phyloP scores from a whole-genome alignment of 139 green algal genomes.

The Zygnema cylindricum region DNA sequence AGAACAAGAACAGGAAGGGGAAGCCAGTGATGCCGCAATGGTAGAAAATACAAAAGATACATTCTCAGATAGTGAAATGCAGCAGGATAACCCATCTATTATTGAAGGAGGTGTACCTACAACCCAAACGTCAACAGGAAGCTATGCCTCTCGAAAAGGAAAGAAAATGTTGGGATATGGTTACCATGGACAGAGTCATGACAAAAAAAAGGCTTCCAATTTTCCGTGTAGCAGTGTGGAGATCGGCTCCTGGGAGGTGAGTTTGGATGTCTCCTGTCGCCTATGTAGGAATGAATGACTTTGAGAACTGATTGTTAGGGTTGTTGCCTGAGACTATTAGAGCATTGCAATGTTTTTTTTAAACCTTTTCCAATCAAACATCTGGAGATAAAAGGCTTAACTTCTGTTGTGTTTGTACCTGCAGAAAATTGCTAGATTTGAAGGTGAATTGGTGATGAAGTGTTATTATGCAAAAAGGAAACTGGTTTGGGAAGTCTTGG shows the following conservation, averaged over 20 bases:
- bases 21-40: background rate
- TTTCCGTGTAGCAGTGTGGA: constrained; percentile 55
- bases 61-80: background rate
- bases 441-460: constrained; percentile 66
- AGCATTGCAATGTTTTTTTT: no score
- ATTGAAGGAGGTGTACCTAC: background rate
- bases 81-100: background rate
- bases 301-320: no score
- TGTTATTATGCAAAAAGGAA: constrained; percentile 67
- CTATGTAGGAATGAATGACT: background rate
- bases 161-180: background rate
- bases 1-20: constrained; percentile 8
- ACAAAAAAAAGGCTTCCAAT: constrained; percentile 67
- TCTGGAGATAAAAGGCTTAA: no score
- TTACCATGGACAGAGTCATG: background rate
- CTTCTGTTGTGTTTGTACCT: no score
- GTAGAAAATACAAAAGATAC: background rate
- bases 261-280: background rate
- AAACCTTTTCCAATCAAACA: no score
- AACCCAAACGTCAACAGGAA: background rate
- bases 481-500: constrained; percentile 66
- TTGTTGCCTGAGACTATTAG: no score
- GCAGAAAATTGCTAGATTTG: constrained; percentile 33
- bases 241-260: constrained; percentile 60
- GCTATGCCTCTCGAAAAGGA: constrained; percentile 10